These are phyloP conservation scores for Mychonastes homosphaera DNA, from an alignment of 139 green algal genomes.

Conservation along the genomic window DNA sequence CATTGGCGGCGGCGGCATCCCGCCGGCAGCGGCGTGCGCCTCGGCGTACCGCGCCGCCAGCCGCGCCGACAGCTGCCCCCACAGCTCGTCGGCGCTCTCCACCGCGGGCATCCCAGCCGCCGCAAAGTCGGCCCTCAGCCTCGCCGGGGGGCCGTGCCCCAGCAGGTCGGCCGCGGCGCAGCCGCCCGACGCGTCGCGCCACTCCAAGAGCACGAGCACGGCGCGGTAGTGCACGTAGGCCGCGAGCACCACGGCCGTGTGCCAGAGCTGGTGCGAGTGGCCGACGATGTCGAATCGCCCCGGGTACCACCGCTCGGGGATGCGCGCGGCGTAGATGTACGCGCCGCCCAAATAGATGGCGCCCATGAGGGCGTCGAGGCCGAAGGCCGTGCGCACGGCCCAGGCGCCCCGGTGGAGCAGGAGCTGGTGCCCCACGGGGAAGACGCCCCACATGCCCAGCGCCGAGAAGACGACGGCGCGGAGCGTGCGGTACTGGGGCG, in stretches of 20 bases:
- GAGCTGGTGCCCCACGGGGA: conserved; percentile 64
- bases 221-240: conserved; percentile 37
- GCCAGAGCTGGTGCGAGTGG: conserved; percentile 92
- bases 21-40: too few relatives aligned
- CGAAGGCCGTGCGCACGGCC: conserved; percentile 34
- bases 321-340: conserved; percentile 62
- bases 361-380: conserved; percentile 73
- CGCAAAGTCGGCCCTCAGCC: too few relatives aligned
- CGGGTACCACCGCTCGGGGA: conserved; percentile 83
- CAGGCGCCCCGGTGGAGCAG: conserved; percentile 24
- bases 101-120: too few relatives aligned
- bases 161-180: too few relatives aligned
- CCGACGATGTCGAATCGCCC: conserved; percentile 83
- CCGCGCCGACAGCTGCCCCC: too few relatives aligned
- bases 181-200: conserved; percentile 64
- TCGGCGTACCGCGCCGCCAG: too few relatives aligned
- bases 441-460: conserved; percentile 70
- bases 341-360: conserved; percentile 79
- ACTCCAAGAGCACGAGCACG: conserved; percentile 48
- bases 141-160: too few relatives aligned
- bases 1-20: too few relatives aligned
- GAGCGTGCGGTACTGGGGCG: conserved; percentile 40
- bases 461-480: conserved; percentile 59
- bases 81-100: too few relatives aligned
- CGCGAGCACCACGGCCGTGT: conserved; percentile 49